phyloP scores from a whole-genome alignment of 108 stramenopile species.

The Cyclotella distinguenda region DNA sequence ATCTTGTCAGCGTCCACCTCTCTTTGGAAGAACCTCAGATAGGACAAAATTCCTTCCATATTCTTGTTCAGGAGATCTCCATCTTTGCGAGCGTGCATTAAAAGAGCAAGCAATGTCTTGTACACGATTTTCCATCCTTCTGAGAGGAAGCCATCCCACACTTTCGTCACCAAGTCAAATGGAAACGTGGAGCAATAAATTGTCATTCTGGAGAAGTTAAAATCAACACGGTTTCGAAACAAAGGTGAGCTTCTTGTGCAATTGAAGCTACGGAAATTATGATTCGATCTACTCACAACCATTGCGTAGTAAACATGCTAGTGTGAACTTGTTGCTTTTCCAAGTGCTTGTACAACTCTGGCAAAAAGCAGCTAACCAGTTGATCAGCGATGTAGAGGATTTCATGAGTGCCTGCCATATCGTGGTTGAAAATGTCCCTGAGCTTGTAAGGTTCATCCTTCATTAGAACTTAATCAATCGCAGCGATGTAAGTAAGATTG shows the following conservation, averaged over 20 bases:
- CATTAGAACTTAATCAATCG: conserved; percentile 72
- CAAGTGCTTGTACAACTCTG: conserved; percentile 77
- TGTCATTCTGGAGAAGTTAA: too few species aligned
- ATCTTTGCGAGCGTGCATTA: conserved; percentile 55
- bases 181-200: conserved; percentile 92
- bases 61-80: conserved; percentile 48
- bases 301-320: conserved; percentile 97
- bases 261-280: too few species aligned
- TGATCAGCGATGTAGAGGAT: conserved; percentile 85
- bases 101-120: conserved; percentile 87
- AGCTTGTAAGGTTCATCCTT: conserved; percentile 67
- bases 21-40: conserved; percentile 67
- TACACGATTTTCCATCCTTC: conserved; percentile 96
- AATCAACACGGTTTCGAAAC: too few species aligned
- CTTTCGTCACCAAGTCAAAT: conserved; percentile 90
- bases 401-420: conserved; percentile 76
- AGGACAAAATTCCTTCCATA: conserved; percentile 77
- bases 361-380: conserved; percentile 77
- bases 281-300: too few species aligned
- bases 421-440: conserved; percentile 71
- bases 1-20: conserved; percentile 59
- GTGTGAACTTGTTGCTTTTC: conserved; percentile 82
- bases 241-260: too few species aligned
- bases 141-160: conserved; percentile 89
- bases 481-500: too few species aligned